Evolutionary conservation across 1,284 basidiomycete genomes (phyloP).

Genomic region (Violaceomyces palustris): DNA sequence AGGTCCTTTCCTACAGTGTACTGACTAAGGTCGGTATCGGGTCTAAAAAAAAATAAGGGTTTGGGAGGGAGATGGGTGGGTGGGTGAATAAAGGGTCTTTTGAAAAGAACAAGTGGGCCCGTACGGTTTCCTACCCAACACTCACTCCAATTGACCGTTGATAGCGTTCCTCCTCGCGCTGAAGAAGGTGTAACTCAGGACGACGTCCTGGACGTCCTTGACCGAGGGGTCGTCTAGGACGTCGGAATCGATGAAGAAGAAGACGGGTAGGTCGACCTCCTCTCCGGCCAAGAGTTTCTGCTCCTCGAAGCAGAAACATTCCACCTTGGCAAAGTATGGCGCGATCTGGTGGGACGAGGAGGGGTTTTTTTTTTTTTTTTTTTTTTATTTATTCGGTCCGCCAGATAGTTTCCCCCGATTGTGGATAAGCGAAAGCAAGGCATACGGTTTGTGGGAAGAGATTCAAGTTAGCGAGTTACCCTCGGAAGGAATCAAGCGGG

Average conservation of each 20-base stretch:
- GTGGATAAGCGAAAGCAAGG: neutral
- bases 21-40: slow-evolving; percentile 46
- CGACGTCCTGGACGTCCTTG: slow-evolving; percentile 79
- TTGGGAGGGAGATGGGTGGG: neutral
- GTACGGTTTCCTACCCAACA: neutral
- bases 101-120: neutral
- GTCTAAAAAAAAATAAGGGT: slow-evolving; percentile 9
- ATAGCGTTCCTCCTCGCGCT: slow-evolving; percentile 57
- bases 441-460: neutral
- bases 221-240: slow-evolving; percentile 85
- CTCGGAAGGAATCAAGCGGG: too few species aligned
- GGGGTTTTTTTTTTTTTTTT: too few species aligned
- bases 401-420: too few species aligned
- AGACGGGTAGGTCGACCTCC: slow-evolving; percentile 94
- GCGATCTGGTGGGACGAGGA: slow-evolving; percentile 73
- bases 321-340: slow-evolving; percentile 97
- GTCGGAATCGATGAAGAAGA: slow-evolving; percentile 98
- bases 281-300: slow-evolving; percentile 90
- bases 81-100: neutral
- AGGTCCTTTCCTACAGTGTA: slow-evolving; percentile 19
- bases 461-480: too few species aligned
- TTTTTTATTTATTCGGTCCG: neutral
- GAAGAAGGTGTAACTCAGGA: slow-evolving; percentile 97
- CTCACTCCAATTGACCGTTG: slow-evolving; percentile 47
- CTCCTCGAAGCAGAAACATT: slow-evolving; percentile 99